phyloP scores from a whole-genome alignment of 805 yeast genomes.

The Candida odintsovae region DNA sequence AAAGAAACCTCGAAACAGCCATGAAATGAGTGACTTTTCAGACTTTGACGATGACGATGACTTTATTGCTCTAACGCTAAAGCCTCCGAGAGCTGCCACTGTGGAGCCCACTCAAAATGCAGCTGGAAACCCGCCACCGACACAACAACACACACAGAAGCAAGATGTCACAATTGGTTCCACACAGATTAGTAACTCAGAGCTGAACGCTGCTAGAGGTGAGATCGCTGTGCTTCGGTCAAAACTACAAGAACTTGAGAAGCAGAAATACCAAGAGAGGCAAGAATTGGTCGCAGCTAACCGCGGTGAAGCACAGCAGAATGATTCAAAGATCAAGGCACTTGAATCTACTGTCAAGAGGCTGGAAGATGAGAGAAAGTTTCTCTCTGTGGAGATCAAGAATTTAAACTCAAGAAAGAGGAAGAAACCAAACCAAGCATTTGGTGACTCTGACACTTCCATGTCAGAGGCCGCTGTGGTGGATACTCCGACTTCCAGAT shows the following conservation, averaged over 20 bases:
- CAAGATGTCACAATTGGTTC: not conserved
- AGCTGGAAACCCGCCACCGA: not conserved
- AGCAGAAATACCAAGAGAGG: constrained; percentile 25
- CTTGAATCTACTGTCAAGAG: constrained; percentile 37
- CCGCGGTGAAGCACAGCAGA: constrained; percentile 19
- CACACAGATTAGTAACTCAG: constrained; percentile 19
- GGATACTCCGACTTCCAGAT: not conserved
- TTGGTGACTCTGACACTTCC: not conserved
- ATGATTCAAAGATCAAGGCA: constrained; percentile 31
- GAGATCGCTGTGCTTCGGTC: constrained; percentile 75
- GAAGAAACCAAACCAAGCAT: constrained; percentile 6
- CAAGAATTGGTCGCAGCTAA: constrained; percentile 18
- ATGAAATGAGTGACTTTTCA: constrained; percentile 25
- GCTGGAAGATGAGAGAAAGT: constrained; percentile 50
- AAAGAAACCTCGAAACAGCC: not conserved
- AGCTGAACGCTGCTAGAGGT: constrained; percentile 58
- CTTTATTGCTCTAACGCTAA: constrained; percentile 41
- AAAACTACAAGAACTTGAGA: constrained; percentile 45
- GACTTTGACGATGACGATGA: constrained; percentile 41
- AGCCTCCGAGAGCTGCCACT: constrained; percentile 21
- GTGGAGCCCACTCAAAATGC: not conserved
- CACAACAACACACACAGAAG: not conserved
- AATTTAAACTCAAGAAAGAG: constrained; percentile 20
- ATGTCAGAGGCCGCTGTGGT: not conserved
- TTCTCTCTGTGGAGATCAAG: constrained; percentile 43